These are phyloP conservation scores for Elaeis guineensis DNA, from an alignment of 176 grass and related monocot species.

Conservation along the genomic window DNA sequence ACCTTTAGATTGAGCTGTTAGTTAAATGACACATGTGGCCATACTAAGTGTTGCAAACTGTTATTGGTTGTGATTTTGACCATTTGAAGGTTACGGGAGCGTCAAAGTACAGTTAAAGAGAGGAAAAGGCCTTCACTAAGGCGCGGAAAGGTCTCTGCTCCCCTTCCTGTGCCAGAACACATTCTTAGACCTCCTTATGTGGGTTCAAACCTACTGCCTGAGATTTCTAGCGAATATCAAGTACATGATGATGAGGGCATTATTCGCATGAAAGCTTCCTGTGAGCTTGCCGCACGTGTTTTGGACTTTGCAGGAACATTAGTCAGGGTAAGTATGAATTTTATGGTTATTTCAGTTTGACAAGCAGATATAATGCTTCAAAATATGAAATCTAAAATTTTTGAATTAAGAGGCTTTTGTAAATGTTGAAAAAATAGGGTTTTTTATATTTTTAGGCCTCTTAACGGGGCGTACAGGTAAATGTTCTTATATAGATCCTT, in stretches of 20 bases:
- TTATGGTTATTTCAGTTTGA: background rate
- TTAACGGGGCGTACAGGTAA: too few relatives aligned
- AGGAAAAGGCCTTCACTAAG: conserved; percentile 52
- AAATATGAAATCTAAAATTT: too few relatives aligned
- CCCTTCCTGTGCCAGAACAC: conserved; percentile 61
- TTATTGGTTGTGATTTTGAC: too few relatives aligned
- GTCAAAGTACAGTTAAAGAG: conserved; percentile 28
- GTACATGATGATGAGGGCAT: conserved; percentile 71
- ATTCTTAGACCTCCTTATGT: conserved; percentile 68
- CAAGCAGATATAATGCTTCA: too few relatives aligned
- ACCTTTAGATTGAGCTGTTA: too few relatives aligned
- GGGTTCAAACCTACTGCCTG: conserved; percentile 37
- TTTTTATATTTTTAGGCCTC: too few relatives aligned
- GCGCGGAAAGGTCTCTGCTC: conserved; percentile 52
- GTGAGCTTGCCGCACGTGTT: conserved; percentile 67
- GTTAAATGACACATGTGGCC: too few relatives aligned
- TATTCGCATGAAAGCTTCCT: conserved; percentile 67
- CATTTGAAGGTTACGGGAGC: conserved; percentile 30
- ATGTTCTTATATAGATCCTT: too few relatives aligned
- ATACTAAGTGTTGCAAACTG: too few relatives aligned
- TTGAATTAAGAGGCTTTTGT: too few relatives aligned
- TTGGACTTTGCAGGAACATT: conserved; percentile 72
- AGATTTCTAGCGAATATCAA: conserved; percentile 63
- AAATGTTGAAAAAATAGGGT: too few relatives aligned
- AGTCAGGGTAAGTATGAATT: conserved; percentile 56